A percentile compares a stretch with the other conserved stretches of the same genome.
Conservation (phyloP, 2,329 filamentous ascomycete species). For the Diplodia sapinea region DNA sequence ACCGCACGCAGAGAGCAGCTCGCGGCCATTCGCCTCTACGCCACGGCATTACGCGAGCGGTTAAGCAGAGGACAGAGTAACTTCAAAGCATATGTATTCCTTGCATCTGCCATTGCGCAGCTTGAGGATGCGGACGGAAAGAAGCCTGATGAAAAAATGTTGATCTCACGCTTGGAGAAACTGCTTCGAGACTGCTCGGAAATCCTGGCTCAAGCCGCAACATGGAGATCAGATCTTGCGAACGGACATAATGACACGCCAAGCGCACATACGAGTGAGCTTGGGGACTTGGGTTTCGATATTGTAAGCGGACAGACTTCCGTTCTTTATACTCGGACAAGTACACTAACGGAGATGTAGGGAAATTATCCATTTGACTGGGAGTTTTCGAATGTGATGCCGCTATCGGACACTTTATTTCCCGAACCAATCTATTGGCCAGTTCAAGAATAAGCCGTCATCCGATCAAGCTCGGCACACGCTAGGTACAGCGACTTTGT, state of each 20-base stretch:
- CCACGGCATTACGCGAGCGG: background rate
- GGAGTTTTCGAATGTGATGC: background rate
- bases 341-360: background rate
- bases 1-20: background rate
- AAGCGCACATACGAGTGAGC: background rate
- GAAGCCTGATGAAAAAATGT: background rate
- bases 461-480: background rate
- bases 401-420: background rate
- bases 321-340: too few species aligned
- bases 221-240: background rate
- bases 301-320: background rate
- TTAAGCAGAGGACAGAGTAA: conserved; percentile 3
- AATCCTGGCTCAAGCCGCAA: background rate
- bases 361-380: background rate
- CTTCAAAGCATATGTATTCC: conserved; percentile 16
- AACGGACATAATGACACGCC: background rate
- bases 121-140: background rate
- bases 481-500: background rate
- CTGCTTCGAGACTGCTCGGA: conserved; percentile 6
- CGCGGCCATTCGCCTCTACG: background rate
- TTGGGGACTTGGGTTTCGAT: conserved; percentile 4
- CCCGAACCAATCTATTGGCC: conserved; percentile 1
- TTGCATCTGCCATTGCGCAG: background rate
- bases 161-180: background rate
- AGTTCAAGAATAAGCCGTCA: background rate